Base-by-base conservation (phyloP, 1,139 yeast species). In the Scheffersomyces cryptocercus region DNA sequence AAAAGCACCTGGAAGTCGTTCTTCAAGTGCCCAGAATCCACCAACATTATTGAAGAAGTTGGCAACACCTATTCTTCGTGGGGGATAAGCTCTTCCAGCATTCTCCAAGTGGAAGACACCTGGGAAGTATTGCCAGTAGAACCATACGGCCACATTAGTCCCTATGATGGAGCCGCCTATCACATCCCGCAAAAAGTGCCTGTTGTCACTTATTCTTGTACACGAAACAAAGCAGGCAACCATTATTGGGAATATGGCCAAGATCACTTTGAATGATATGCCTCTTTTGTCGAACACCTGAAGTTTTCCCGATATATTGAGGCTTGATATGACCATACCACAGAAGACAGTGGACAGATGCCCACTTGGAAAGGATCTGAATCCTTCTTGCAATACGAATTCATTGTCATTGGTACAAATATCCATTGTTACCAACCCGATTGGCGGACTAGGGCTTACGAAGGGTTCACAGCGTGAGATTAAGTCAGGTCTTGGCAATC, bases 281-380 rank as follows among this genome's bases (percentile, higher is more conserved):
- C 73, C 70, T 44, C 75, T 55, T 26, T 61, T 61, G 45, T 70
- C 75, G 47, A 70, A 69, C 1, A 70, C 58, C 45, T 66, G 69
- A 33, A 70, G 51, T 43, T 66, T 67, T 0, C 73, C 72, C 2
- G 72, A 56, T n/a, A 67, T 52, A 52, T 73, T 65, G 29, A 74
- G 59, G 31, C 69, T 58, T 7, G 70, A 58, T 13, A 73, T 57
- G 1, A 72, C 65, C 55, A 74, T 67, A 0, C 79, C 68, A 28
- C 79, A 61, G 52, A 76, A 77, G 3, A 76, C 64, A 0, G 80
- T 73, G 0, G 81, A 66, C 43, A 77, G 67, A 50, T 77, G 82
- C 1, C 81, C 82, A 42, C 81, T 75, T 1, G 82, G 82, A 48
- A 77, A 77, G 3, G 77, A 64, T 47, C 80, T 62, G 47, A 77